These are phyloP conservation scores for Candida palmyrensis DNA, from an alignment of 805 yeast genomes.

Conservation along the genomic window DNA sequence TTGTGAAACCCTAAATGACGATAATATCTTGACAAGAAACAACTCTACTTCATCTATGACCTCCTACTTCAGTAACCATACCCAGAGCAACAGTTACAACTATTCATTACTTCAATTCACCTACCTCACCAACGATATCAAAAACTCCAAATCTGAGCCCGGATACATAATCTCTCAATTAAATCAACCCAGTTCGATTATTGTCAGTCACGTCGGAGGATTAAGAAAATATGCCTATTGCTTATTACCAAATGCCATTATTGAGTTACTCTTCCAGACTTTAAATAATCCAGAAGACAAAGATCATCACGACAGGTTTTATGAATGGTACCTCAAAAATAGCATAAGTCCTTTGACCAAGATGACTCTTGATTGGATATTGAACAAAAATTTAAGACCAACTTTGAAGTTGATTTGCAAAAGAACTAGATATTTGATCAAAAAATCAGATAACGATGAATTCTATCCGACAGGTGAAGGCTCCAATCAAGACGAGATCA, in stretches of 20 bases:
- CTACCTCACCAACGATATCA: slow-evolving; percentile 15
- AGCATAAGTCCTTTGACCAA: slow-evolving; percentile 19
- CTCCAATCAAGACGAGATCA: slow-evolving; percentile 2
- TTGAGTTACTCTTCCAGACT: slow-evolving; percentile 17
- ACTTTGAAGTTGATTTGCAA: slow-evolving; percentile 22
- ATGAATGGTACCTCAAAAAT: slow-evolving; percentile 13
- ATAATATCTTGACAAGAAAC: slow-evolving; percentile 1
- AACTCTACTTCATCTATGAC: slow-evolving; percentile 2
- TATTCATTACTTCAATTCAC: slow-evolving; percentile 15
- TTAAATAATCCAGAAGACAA: slow-evolving; percentile 13
- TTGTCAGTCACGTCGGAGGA: slow-evolving; percentile 36
- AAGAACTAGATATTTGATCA: slow-evolving; percentile 27
- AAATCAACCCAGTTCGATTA: slow-evolving; percentile 20
- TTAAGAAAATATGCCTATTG: slow-evolving; percentile 36
- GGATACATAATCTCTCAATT: slow-evolving; percentile 26
- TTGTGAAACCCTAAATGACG: slow-evolving; percentile 16
- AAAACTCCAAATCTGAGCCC: slow-evolving; percentile 17
- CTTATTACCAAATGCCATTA: slow-evolving; percentile 26
- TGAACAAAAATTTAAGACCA: slow-evolving; percentile 23
- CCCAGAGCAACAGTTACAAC: slow-evolving; percentile 1
- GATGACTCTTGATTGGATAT: slow-evolving; percentile 23
- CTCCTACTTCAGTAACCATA: slow-evolving; percentile 1
- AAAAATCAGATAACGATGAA: slow-evolving; percentile 13
- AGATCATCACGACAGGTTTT: slow-evolving; percentile 6
- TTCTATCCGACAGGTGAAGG: slow-evolving; percentile 3